Base-by-base conservation (phyloP, 2,329 filamentous ascomycete genomes). In the Fusarium sambucinum region DNA sequence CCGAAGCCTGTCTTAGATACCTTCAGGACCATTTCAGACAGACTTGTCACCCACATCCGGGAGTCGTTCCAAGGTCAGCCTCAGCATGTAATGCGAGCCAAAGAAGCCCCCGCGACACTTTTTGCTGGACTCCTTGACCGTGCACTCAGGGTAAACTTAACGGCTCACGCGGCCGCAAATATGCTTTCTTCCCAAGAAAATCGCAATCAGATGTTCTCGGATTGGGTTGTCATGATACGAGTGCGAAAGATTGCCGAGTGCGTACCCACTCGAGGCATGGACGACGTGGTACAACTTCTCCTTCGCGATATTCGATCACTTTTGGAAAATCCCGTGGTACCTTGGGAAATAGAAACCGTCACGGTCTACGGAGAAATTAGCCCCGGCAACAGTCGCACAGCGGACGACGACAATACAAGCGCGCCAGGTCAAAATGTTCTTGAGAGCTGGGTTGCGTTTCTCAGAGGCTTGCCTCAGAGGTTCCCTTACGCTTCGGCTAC, bases 171-270 rank as follows among this genome's bases (percentile, higher is more conserved):
- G 2, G 94, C 95, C 2, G 95, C 94, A 23, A 96, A 96, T 67
- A 94, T 97, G 87, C 85, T 99, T 14, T 93, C 93, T 10, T 93
- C 95, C 74, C 90, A 93, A 19, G 92, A 93, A 45, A 96, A 97
- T 76, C 89, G 96, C 55, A 93, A 96, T 69, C 92, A 96, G 75
- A 98, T 99, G 96, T 97, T 96, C 83, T 84, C 91, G 51, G 96
- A 99, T 75, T 97, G 94, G 90, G 89, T 93, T 40, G 88, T 84
- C 4, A 86, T 87, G 80, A 87, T 90, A 30, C 83, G 86, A 27
- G 81, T 87, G 12, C 85, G 88, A 46, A 90, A 90, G 74, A 80
- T 90, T 59, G 87, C 88, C 1, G 88, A 91, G 72, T 87, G 84
- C 61, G 83, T 91, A 8, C 89, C 89, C 1, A 86, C 86, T 5